These are phyloP conservation scores for Chloris gayana DNA, from an alignment of 176 grass and related monocot species.

Conservation along the genomic window DNA sequence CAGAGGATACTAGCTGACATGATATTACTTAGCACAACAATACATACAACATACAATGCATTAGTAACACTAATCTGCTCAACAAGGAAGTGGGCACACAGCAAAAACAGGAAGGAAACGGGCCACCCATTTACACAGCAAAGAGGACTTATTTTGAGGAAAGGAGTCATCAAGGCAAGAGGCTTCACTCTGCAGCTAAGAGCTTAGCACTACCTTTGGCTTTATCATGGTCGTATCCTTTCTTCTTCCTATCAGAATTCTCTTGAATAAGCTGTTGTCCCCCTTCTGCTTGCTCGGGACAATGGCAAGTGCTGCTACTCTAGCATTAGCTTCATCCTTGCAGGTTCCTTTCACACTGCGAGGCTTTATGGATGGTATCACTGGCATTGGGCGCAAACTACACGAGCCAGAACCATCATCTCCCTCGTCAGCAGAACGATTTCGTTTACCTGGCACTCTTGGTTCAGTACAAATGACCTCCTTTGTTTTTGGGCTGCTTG, in stretches of 20 bases:
- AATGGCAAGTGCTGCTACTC: no score
- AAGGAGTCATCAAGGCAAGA: no score
- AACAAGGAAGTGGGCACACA: background rate
- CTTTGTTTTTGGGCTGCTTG: conserved; percentile 51
- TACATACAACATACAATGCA: conserved; percentile 1
- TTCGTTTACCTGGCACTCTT: conserved; percentile 13
- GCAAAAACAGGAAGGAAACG: background rate
- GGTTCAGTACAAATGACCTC: conserved; percentile 53
- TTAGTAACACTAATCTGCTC: conserved; percentile 22
- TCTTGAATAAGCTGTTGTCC: no score
- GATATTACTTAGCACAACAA: background rate
- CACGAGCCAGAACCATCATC: background rate
- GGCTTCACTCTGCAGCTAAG: no score
- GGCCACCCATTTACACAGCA: no score
- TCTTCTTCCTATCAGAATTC: no score
- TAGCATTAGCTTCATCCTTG: no score
- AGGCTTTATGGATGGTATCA: background rate
- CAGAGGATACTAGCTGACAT: background rate
- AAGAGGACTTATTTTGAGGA: no score
- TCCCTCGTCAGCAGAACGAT: background rate
- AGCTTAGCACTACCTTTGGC: background rate
- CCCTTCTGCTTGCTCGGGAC: no score
- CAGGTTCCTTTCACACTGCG: no score
- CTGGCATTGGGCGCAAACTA: conserved; percentile 30
- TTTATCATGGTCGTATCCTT: no score